These are phyloP conservation scores for Chaetomium cochliodes DNA, from an alignment of 495 filamentous ascomycete species.

Conservation along the genomic window DNA sequence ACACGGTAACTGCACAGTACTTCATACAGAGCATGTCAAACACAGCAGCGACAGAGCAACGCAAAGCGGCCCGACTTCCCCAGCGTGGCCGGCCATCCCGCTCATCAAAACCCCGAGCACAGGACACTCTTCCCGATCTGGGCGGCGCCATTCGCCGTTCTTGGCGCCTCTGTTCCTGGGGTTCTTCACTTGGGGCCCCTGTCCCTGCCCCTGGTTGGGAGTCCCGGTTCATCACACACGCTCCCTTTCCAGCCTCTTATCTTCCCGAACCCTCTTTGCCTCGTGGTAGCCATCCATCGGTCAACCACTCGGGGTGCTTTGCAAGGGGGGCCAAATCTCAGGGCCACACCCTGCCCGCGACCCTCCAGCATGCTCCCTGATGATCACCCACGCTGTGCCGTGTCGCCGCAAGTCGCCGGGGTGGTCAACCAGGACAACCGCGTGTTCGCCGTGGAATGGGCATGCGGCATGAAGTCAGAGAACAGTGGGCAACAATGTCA, in stretches of 20 bases:
- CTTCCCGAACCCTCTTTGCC: conserved; percentile 44
- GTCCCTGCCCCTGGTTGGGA: conserved; percentile 34
- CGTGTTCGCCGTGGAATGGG: not conserved
- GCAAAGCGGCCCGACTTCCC: conserved; percentile 19
- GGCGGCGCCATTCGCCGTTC: conserved; percentile 29
- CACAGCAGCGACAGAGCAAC: conserved; percentile 5
- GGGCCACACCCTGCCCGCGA: conserved; percentile 14
- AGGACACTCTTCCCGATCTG: conserved; percentile 27
- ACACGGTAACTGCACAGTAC: not conserved
- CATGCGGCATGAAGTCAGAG: not conserved
- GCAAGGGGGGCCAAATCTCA: conserved; percentile 1
- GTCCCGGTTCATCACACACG: conserved; percentile 33
- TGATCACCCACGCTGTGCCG: not conserved
- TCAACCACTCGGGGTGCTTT: conserved; percentile 15
- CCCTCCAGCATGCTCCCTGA: conserved; percentile 15
- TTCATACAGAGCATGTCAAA: too few relatives aligned
- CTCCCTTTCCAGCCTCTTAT: conserved; percentile 31
- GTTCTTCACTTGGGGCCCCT: conserved; percentile 23
- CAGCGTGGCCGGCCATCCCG: conserved; percentile 8
- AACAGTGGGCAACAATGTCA: not conserved
- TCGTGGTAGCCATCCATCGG: conserved; percentile 37
- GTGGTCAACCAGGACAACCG: not conserved
- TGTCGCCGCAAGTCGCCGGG: not conserved
- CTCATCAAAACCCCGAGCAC: conserved; percentile 11
- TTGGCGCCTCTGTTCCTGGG: conserved; percentile 27